A percentile compares a stretch with the other conserved stretches of the same genome.
These are phyloP conservation scores for Hagleromyces aurorensis DNA, from an alignment of 805 yeast species.

Conservation along the genomic window DNA sequence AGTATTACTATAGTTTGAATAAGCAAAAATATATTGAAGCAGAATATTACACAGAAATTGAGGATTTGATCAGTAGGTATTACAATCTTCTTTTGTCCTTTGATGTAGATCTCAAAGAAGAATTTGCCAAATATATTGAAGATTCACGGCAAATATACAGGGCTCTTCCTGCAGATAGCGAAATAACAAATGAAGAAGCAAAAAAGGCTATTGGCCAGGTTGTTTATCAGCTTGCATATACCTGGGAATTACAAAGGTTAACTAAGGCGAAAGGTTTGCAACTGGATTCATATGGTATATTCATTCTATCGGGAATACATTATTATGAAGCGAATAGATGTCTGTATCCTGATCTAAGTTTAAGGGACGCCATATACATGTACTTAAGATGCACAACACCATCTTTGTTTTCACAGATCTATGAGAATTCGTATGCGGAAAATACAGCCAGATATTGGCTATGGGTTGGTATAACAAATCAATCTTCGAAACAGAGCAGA, in stretches of 20 bases:
- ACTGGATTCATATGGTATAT: conserved; percentile 29
- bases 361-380: conserved; percentile 33
- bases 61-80: conserved; percentile 35
- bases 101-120: conserved; percentile 51
- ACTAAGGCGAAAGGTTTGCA: conserved; percentile 27
- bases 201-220: conserved; percentile 31
- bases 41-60: conserved; percentile 17
- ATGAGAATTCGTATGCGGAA: conserved; percentile 19
- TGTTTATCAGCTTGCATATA: conserved; percentile 32
- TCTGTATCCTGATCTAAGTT: conserved; percentile 12
- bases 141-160: conserved; percentile 38
- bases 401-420: conserved; percentile 20
- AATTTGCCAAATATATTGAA: conserved; percentile 32
- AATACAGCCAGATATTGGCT: conserved; percentile 31
- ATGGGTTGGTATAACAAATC: conserved; percentile 30
- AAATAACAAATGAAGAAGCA: conserved; percentile 27
- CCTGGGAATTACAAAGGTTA: conserved; percentile 27
- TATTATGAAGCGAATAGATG: conserved; percentile 16
- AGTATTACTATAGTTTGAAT: conserved; percentile 17
- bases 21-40: conserved; percentile 20
- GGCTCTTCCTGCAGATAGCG: conserved; percentile 22
- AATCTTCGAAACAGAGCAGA: conserved; percentile 15
- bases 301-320: conserved; percentile 23
- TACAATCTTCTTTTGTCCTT: conserved; percentile 49
- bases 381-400: conserved; percentile 39